A percentile compares a stretch with the other conserved stretches of the same genome.
Conservation (phyloP, 257 asterid genomes). For the Solanum megistacrolobum region DNA sequence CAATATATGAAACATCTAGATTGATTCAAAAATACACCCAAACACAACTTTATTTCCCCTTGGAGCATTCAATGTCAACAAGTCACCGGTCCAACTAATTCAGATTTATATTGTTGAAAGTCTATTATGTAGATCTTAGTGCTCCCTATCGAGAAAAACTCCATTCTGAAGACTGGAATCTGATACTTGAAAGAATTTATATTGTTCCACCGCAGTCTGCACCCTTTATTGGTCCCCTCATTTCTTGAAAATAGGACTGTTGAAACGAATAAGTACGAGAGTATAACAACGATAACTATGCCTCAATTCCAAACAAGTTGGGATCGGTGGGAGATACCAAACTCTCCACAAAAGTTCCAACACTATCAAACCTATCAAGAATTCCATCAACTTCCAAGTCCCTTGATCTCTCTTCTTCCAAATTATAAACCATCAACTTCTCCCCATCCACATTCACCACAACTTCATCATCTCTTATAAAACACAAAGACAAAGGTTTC, state of each 20-base stretch:
- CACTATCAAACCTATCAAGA: slow-evolving; percentile 2
- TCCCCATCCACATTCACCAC: slow-evolving; percentile 6
- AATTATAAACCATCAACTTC: slow-evolving; percentile 4
- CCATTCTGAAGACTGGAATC: background rate
- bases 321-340: slow-evolving; percentile 6
- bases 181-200: background rate
- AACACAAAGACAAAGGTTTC: slow-evolving; percentile 15
- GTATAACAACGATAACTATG: background rate
- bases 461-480: slow-evolving; percentile 17
- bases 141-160: background rate
- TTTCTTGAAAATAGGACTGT: background rate
- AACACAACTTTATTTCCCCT: background rate
- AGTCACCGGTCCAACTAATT: background rate
- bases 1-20: background rate
- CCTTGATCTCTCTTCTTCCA: slow-evolving; percentile 1
- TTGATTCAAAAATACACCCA: background rate
- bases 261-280: background rate
- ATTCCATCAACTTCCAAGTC: slow-evolving; percentile 15
- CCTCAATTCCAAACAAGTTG: background rate
- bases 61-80: background rate
- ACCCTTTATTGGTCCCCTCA: background rate
- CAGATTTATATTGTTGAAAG: background rate
- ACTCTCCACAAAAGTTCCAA: slow-evolving; percentile 18
- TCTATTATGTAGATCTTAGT: background rate
- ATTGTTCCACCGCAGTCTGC: background rate